Percentiles rank a stretch among this genome's conserved stretches.
These are phyloP conservation scores for Erythrophleum ivorense DNA, from an alignment of 331 rosid genomes.

Conservation along the genomic window DNA sequence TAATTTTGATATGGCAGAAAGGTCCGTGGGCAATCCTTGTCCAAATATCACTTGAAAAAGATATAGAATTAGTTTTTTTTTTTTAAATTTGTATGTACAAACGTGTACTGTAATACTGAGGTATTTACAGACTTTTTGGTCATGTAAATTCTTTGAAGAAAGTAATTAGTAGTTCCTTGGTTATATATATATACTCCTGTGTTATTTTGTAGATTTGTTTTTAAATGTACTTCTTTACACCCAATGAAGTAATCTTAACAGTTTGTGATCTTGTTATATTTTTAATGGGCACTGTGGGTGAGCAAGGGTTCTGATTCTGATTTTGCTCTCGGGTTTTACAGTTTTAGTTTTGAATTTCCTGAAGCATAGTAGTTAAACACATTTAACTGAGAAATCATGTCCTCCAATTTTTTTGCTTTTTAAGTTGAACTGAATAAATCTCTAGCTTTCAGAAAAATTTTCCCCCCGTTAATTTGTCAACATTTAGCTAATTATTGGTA, in stretches of 20 bases:
- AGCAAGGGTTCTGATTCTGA: not conserved
- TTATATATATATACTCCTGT: not conserved
- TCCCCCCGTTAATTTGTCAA: not conserved
- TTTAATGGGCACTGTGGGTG: not conserved
- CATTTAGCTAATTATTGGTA: conserved; percentile 4
- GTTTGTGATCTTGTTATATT: not conserved
- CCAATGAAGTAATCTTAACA: conserved; percentile 3
- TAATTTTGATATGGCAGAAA: conserved; percentile 28
- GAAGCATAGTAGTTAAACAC: not conserved
- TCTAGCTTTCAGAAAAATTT: not conserved
- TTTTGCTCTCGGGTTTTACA: not conserved
- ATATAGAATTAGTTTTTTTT: conserved; percentile 3
- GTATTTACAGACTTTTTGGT: conserved; percentile 10
- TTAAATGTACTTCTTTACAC: conserved; percentile 8
- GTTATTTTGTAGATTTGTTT: conserved; percentile 30
- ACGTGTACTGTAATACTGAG: not conserved
- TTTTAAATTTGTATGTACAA: conserved; percentile 2
- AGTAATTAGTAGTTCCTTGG: conserved; percentile 16
- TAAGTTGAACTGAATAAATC: not conserved
- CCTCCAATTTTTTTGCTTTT: not conserved
- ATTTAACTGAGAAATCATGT: not conserved
- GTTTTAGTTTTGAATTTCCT: not conserved
- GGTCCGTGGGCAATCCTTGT: conserved; percentile 26
- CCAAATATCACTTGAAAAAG: conserved; percentile 7
- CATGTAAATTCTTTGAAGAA: conserved; percentile 33